A percentile compares a stretch with the other conserved stretches of the same genome.
phyloP scores from a whole-genome alignment of 441 rosid genomes.

The Populus tomentosa region DNA sequence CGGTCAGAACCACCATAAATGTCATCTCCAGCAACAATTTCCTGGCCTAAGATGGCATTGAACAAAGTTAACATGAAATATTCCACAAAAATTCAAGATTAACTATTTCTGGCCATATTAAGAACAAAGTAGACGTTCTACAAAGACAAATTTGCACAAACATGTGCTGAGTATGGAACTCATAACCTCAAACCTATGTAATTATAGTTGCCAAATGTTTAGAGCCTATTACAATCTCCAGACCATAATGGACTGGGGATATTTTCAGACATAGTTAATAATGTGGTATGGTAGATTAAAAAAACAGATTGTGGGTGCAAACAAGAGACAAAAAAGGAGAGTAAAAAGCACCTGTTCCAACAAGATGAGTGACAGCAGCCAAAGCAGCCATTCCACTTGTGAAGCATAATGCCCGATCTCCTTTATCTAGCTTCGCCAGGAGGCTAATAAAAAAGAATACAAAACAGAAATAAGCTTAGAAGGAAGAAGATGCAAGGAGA shows the following conservation, averaged over 20 bases:
- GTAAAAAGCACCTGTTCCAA: slow-evolving; percentile 49
- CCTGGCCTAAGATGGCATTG: slow-evolving; percentile 50
- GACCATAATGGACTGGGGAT: not conserved
- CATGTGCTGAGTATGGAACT: not conserved
- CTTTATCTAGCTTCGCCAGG: slow-evolving; percentile 92
- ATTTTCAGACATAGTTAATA: not conserved
- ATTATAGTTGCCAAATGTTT: not conserved
- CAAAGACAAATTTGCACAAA: not conserved
- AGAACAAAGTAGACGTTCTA: not conserved
- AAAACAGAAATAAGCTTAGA: slow-evolving; percentile 2
- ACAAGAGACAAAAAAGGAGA: not conserved
- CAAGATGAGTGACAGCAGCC: slow-evolving; percentile 70
- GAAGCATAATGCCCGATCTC: slow-evolving; percentile 93
- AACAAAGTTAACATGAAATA: not conserved
- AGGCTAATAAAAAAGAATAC: slow-evolving; percentile 46
- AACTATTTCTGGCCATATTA: not conserved
- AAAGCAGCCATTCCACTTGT: slow-evolving; percentile 99
- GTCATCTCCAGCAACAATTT: slow-evolving; percentile 95
- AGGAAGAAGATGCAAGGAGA: not conserved
- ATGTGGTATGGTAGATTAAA: not conserved
- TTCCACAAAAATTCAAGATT: slow-evolving; percentile 4
- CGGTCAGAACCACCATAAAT: slow-evolving; percentile 94
- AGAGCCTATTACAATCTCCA: not conserved
- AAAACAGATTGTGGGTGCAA: not conserved
- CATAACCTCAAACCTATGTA: not conserved